Percentiles rank a stretch among this genome's conserved stretches.
phyloP scores from a whole-genome alignment of 2,329 filamentous ascomycete species.

The Acrocalymma vagum region DNA sequence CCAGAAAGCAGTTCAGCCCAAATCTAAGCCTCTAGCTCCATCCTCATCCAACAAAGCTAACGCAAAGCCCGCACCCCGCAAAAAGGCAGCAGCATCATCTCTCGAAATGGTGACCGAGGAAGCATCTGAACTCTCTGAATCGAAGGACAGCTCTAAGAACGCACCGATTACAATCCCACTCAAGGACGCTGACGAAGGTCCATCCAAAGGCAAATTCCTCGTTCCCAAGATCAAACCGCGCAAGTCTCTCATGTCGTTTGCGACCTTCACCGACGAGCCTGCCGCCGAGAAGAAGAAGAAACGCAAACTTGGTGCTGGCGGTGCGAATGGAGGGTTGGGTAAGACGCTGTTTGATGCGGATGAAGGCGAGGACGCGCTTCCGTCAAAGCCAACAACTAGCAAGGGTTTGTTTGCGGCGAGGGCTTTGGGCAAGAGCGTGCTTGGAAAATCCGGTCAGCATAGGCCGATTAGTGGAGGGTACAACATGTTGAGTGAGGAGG shows the following conservation, averaged over 20 bases:
- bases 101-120: slow-evolving; percentile 57
- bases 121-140: slow-evolving; percentile 38
- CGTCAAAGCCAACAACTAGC: slow-evolving; percentile 42
- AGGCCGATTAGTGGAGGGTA: slow-evolving; percentile 43
- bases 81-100: slow-evolving; percentile 45
- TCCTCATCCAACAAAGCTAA: slow-evolving; percentile 56
- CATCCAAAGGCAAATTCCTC: slow-evolving; percentile 40
- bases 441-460: slow-evolving; percentile 33
- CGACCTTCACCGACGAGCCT: slow-evolving; percentile 48
- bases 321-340: slow-evolving; percentile 57
- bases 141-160: slow-evolving; percentile 51
- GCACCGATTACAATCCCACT: slow-evolving; percentile 37
- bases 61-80: slow-evolving; percentile 49
- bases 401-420: slow-evolving; percentile 48
- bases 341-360: slow-evolving; percentile 75
- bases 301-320: slow-evolving; percentile 71
- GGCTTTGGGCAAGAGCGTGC: slow-evolving; percentile 43
- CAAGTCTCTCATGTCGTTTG: slow-evolving; percentile 59
- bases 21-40: slow-evolving; percentile 53
- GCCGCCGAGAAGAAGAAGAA: slow-evolving; percentile 62
- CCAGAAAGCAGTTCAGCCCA: slow-evolving; percentile 37
- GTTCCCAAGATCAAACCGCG: slow-evolving; percentile 50
- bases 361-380: slow-evolving; percentile 39
- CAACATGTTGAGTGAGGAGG: slow-evolving; percentile 46
- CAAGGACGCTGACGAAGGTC: slow-evolving; percentile 43